Evolutionary conservation across 1,284 basidiomycete species (phyloP).

Genomic region (Mycena sp.): DNA sequence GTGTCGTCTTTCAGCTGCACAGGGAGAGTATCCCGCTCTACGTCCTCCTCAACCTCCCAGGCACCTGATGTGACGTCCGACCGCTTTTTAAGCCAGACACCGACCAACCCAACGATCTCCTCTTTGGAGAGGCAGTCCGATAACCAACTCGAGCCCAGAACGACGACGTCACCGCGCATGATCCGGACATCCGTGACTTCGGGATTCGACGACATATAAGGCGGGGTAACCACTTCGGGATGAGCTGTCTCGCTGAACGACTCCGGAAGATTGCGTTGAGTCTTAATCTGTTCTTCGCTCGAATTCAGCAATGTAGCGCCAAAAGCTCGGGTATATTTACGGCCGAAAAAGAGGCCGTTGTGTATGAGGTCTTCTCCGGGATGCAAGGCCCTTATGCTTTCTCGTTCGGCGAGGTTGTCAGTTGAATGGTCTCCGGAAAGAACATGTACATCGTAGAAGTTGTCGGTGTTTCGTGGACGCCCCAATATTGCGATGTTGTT

Average conservation of each 20-base stretch:
- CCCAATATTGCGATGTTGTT: constrained; percentile 69
- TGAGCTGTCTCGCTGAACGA: constrained; percentile 41
- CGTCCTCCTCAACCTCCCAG: neutral
- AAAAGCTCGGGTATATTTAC: constrained; percentile 56
- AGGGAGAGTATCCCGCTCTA: constrained; percentile 27
- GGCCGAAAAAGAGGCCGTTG: constrained; percentile 31
- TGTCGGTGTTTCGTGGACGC: constrained; percentile 43
- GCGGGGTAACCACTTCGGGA: constrained; percentile 49
- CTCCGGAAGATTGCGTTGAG: constrained; percentile 13
- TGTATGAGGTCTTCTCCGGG: constrained; percentile 33
- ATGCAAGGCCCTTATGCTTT: constrained; percentile 33
- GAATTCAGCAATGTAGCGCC: constrained; percentile 62
- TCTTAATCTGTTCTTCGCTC: constrained; percentile 41
- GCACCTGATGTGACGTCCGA: no score
- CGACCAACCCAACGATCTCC: constrained; percentile 66
- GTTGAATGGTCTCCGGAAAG: constrained; percentile 64
- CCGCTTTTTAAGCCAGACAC: constrained; percentile 53
- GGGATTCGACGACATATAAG: constrained; percentile 67
- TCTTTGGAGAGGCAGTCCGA: constrained; percentile 67
- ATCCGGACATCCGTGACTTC: constrained; percentile 55
- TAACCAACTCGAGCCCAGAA: constrained; percentile 66
- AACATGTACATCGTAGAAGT: constrained; percentile 58
- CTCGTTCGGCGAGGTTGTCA: constrained; percentile 38
- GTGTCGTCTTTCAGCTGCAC: constrained; percentile 35
- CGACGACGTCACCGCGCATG: constrained; percentile 59